phyloP scores from a whole-genome alignment of 129 eudicot genomes.

The Arctium minus region DNA sequence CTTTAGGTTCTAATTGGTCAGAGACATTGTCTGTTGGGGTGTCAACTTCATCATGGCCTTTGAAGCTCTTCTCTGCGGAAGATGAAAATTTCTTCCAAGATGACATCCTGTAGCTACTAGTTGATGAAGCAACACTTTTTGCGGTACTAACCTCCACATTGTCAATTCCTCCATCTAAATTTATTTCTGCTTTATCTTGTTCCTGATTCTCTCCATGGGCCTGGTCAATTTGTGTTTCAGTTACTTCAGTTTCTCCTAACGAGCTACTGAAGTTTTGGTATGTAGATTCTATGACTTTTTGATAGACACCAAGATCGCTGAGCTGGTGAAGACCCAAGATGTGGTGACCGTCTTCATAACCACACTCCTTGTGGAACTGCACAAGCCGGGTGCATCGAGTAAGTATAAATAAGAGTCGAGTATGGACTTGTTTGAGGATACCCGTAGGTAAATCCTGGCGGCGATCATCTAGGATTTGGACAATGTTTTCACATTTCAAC shows the following conservation, averaged over 20 bases:
- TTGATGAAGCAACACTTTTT: constrained; percentile 57
- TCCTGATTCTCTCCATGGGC: constrained; percentile 9
- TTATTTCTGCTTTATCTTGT: constrained; percentile 30
- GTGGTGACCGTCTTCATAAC: constrained; percentile 75
- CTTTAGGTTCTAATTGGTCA: constrained; percentile 38
- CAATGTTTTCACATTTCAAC: constrained; percentile 84
- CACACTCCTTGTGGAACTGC: constrained; percentile 92
- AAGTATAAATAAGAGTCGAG: constrained; percentile 87
- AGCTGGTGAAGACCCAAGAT: constrained; percentile 64
- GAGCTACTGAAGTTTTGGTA: constrained; percentile 32
- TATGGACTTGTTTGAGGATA: constrained; percentile 74
- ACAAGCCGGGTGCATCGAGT: constrained; percentile 97
- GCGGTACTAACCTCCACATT: constrained; percentile 61
- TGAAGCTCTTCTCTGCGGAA: constrained; percentile 50
- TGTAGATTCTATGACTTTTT: constrained; percentile 35
- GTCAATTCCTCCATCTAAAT: constrained; percentile 27
- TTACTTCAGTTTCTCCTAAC: constrained; percentile 31
- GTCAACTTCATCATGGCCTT: constrained; percentile 45
- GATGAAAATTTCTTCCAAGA: constrained; percentile 85
- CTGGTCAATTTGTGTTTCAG: constrained; percentile 29
- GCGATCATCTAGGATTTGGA: constrained; percentile 83
- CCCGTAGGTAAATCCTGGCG: constrained; percentile 95
- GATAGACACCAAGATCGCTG: constrained; percentile 81
- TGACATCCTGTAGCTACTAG: constrained; percentile 61
- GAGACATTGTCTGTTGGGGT: constrained; percentile 40